These are phyloP conservation scores for Auriscalpium orientale DNA, from an alignment of 768 basidiomycete species.

Conservation along the genomic window DNA sequence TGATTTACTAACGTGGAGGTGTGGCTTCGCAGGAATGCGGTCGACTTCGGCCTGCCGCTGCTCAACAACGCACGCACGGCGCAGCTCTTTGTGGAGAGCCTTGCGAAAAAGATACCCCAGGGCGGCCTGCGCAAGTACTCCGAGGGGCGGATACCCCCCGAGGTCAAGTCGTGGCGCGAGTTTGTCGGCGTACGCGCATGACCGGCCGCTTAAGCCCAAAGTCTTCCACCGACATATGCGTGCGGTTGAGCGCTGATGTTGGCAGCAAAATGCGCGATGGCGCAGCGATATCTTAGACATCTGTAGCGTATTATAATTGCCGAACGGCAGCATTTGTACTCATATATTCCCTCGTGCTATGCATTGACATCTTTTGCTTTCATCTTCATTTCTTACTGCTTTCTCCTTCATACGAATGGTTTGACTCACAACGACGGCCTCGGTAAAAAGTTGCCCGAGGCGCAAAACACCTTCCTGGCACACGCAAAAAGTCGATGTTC, in stretches of 20 bases:
- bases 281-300: neutral
- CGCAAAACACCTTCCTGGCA: neutral
- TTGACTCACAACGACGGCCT: neutral
- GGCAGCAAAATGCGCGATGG: too few species aligned
- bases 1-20: too few species aligned
- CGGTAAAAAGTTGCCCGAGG: slow-evolving; percentile 10
- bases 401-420: neutral
- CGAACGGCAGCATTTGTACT: neutral
- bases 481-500: slow-evolving; percentile 27
- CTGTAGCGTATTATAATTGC: slow-evolving; percentile 15
- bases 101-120: slow-evolving; percentile 76
- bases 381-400: neutral
- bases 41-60: slow-evolving; percentile 59
- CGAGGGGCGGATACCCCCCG: slow-evolving; percentile 84
- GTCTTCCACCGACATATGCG: slow-evolving; percentile 3
- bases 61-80: slow-evolving; percentile 89
- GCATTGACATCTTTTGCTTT: neutral
- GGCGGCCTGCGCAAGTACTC: slow-evolving; percentile 73
- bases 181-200: slow-evolving; percentile 71
- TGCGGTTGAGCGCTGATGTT: too few species aligned
- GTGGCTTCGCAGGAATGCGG: slow-evolving; percentile 6
- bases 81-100: slow-evolving; percentile 81
- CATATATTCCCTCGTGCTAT: neutral
- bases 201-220: slow-evolving; percentile 6
- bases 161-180: slow-evolving; percentile 89